Evolutionary conservation across 345 rosid species (phyloP), one percentile per base, ranked within the genome.

Genomic region (Pistacia integerrima): DNA sequence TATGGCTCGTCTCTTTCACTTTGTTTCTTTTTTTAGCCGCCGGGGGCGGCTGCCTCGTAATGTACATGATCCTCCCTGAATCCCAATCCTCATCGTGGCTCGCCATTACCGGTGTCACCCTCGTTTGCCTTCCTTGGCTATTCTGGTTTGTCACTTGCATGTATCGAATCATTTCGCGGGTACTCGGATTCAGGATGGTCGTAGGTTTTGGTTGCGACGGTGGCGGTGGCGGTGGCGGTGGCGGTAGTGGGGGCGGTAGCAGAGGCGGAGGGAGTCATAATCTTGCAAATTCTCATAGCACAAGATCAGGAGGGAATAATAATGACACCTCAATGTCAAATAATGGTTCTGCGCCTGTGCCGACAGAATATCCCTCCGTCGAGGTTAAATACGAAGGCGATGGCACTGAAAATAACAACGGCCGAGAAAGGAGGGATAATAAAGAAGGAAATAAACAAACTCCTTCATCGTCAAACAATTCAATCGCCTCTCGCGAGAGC

Each of bases 81-180:
- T 73, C 81, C 13, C 48, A 82, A 33, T 79, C 92, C 14, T 74
- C 83, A 0, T 11, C 79, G 16, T 91, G 92, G 93, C 85, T 90
- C 20, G 86, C 93, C 49, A 68, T 81, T 59, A 79, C 81, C 11
- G 98, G 98, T 57, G 83, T 90, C 38, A 6, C 82, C 77, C 87
- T 91, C 3, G 91, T 90, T 56, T 88, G 93, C 83, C 81, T 93
- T 16, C 98, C 97, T 14, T 93, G 98, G 98, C 25, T 87, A 16
- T 95, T 94, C 72, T 91, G 98, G 98, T 2, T 81, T 35, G 17
- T 90, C 38, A 89, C 92, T 0, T 88, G 89, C 67, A 25, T 83
- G 4, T 94, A 92, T 66, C 91, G 94, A 0, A 49, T 93, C 58
- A 1, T 87, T 28, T 94, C 97, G 7, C 85, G 97, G 13, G 58